phyloP scores from a whole-genome alignment of 2,329 filamentous ascomycete genomes.

The Aureobasidium sp. region DNA sequence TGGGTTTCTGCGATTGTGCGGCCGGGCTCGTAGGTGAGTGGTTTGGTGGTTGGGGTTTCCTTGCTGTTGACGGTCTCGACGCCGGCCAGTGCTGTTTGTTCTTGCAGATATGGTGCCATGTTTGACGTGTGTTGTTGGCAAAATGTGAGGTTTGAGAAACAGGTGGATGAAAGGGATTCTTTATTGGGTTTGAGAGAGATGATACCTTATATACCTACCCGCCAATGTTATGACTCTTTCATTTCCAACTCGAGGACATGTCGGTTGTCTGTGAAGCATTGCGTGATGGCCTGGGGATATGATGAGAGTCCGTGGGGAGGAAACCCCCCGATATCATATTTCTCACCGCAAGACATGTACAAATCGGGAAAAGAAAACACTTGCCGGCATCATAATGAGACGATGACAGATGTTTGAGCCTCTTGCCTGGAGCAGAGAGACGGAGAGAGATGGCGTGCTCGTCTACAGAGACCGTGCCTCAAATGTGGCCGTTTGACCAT shows the following conservation, averaged over 20 bases:
- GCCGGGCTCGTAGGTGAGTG: slow-evolving; percentile 42
- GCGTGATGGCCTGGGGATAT: background rate
- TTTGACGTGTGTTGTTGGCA: background rate
- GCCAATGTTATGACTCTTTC: background rate
- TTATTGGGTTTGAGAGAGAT: background rate
- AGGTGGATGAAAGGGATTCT: background rate
- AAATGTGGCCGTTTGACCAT: background rate
- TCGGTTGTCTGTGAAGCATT: background rate
- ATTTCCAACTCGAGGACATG: background rate
- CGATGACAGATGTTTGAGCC: background rate
- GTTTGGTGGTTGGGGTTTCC: background rate
- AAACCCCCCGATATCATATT: background rate
- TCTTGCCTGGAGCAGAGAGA: background rate
- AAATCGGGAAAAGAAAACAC: background rate
- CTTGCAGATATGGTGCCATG: slow-evolving; percentile 5
- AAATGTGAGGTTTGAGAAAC: background rate
- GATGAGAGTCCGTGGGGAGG: background rate
- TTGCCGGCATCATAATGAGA: background rate
- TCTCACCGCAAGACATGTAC: background rate
- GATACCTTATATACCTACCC: background rate
- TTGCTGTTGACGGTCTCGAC: background rate
- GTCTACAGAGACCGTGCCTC: background rate
- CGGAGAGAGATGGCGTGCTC: background rate
- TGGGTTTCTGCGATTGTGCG: slow-evolving; percentile 40
- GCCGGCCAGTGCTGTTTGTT: background rate